Evolutionary conservation across 768 basidiomycete species (phyloP), one percentile per base, ranked within the genome.

Genomic region (Panellus pusillus): DNA sequence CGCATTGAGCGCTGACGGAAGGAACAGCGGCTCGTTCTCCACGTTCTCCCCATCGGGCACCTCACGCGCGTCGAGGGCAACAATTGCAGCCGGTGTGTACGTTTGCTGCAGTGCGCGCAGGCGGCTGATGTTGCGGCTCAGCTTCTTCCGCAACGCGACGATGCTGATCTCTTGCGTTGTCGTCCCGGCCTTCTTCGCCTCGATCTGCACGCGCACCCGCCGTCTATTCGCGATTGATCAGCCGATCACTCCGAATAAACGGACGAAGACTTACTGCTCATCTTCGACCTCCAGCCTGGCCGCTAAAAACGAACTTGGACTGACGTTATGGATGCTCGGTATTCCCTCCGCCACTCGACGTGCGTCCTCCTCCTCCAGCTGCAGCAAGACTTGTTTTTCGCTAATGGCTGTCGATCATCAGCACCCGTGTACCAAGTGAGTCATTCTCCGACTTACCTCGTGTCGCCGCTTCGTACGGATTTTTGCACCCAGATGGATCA

Each of bases 181-280:
- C 2, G 52, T 46, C 19, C 20, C 19, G 19, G 46, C 52, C 18
- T 38, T 32, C 46, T 54, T 54, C 19, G 42, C 18, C 15, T 47
- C 40, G 4, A 20, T 29, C 31, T 41, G 45, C 3, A 36, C 46
- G 2, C 40, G 38, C 2, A 47, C 39, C 3, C 35, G 36, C 2
- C 52, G 52, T 19, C 50, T 52, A 24, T 48, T 32, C 6, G 24
- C 12, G 9, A 37, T 5, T 17, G 18, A n/a, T n/a, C n/a, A 19
- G 13, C 14, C n/a, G 6, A 35, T 12, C 12, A 7, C 31, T 3
- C 7, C 3, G 20, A 48, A 28, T 19, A 24, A 24, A 24, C 6
- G 24, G 3, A 24, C 6, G 24, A 9, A 20, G 6, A 39, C 47
- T 24, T 17, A 48, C 47, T 48, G 47, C 18, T 48, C 47, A 5